These are phyloP conservation scores for Volvox carteri DNA, from an alignment of 163 green algal species.

Conservation along the genomic window DNA sequence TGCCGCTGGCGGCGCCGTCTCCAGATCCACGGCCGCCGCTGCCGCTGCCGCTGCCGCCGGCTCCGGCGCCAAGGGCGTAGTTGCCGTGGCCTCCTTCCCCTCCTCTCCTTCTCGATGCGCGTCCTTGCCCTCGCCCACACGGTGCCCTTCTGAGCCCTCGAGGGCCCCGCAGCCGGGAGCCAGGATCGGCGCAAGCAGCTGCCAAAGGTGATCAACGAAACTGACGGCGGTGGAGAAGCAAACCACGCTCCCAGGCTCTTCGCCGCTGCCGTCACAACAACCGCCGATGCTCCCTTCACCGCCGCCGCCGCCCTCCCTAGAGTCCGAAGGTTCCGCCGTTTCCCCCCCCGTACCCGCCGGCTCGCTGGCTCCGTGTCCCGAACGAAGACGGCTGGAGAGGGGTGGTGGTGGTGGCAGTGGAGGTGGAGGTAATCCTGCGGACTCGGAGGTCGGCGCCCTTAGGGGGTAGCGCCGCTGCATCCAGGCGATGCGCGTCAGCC, in stretches of 20 bases:
- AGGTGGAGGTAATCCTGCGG: no score
- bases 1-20: neutral
- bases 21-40: neutral
- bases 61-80: neutral
- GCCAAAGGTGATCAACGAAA: conserved; percentile 58
- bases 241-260: conserved; percentile 1
- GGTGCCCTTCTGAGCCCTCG: no score
- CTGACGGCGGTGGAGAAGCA: conserved; percentile 45
- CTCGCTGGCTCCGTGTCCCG: no score
- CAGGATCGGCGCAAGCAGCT: conserved; percentile 42
- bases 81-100: neutral
- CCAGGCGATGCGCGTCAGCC: conserved; percentile 17
- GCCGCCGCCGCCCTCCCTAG: neutral
- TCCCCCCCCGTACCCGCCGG: no score
- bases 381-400: neutral
- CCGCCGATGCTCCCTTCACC: neutral
- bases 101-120: neutral
- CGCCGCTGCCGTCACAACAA: neutral
- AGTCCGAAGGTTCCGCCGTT: neutral
- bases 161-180: neutral
- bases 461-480: conserved; percentile 47
- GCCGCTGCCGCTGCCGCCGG: neutral
- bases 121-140: neutral
- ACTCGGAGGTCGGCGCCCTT: neutral
- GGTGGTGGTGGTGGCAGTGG: neutral